Evolutionary conservation across 306 rosid genomes (phyloP), one percentile per base, ranked within the genome.

Genomic region (Malus orientalis): DNA sequence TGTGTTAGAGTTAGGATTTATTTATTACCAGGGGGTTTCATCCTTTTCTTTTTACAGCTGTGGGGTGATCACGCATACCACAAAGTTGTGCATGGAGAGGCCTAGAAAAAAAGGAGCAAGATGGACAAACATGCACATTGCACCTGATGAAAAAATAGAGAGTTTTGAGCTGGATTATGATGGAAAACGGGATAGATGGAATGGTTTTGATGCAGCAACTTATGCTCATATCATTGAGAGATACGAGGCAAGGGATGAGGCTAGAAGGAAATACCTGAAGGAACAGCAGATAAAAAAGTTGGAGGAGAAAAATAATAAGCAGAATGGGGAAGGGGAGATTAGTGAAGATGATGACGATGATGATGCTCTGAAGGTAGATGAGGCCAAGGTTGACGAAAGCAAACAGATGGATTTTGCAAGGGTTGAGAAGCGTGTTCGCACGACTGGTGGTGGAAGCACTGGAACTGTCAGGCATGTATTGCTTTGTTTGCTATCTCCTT

Each of bases 141-240:
- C 93, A 11, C 93, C 96, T 74, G 92, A 89, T 80, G 92, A 91
- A 57, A 91, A 89, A 76, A 80, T 86, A 16, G 92, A 87, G 82
- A 81, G 79, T 3, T 86, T 89, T 81, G 90, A 91, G 70, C 87
- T 85, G 23, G 91, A 86, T 62, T 90, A 90, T 78, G 93, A 88
- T 82, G 96, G 91, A 8, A 90, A 90, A 74, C 64, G 86, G 8
- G 89, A 90, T 20, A 33, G 87, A 76, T 90, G 96, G 96, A 90
- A 88, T 83, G 96, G 96, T n/a, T 90, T 81, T 79, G 93, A 90
- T 82, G 70, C 87, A 23, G 66, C 84, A 74, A 84, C 85, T 3
- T 86, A 82, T 85, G 89, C 86, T 44, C 78, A 64, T 38, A 81
- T 86, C 55, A 85, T 82, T 68, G 87, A 83, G 32, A 86, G 86